These are phyloP conservation scores for Odontarrhena argentea DNA, from an alignment of 345 rosid genomes.

Conservation along the genomic window DNA sequence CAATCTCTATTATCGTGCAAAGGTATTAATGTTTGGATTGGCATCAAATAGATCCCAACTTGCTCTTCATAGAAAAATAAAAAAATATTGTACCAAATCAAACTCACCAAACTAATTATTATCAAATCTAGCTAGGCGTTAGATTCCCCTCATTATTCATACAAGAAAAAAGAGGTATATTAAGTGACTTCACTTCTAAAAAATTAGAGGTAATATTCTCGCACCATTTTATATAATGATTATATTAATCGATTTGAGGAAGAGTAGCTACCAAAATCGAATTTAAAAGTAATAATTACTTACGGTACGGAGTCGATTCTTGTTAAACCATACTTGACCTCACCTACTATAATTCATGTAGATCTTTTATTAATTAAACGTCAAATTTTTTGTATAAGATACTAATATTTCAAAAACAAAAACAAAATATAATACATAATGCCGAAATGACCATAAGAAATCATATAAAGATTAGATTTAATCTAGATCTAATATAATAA, in stretches of 20 bases:
- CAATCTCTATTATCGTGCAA: conserved; percentile 36
- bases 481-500: no score
- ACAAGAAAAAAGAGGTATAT: background rate
- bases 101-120: conserved; percentile 36
- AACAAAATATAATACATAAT: no score
- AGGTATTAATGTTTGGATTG: conserved; percentile 36
- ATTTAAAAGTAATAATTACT: conserved; percentile 1
- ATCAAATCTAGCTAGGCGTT: conserved; percentile 34
- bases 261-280: conserved; percentile 3
- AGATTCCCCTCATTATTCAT: conserved; percentile 15
- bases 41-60: conserved; percentile 35
- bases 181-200: background rate
- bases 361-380: no score
- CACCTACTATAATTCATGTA: conserved; percentile 20
- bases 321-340: conserved; percentile 18
- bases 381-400: no score
- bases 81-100: conserved; percentile 27
- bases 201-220: background rate
- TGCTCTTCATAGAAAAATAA: conserved; percentile 15
- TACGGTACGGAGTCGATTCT: conserved; percentile 11
- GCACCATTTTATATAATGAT: background rate
- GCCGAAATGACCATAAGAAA: no score
- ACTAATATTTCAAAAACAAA: no score
- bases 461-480: no score
- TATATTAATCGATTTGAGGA: conserved; percentile 10